Conservation (phyloP, 164 flowering plant species). For the grape (Vitis vinifera) region ASM3070453v1 NC_081813.1:11434001-11434500, state of each 20-base stretch:
- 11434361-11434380: conserved; percentile 20
- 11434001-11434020: no score
- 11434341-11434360: conserved; percentile 21
- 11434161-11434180: conserved; percentile 56
- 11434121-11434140: conserved; percentile 78
- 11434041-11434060: not conserved
- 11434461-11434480: not conserved
- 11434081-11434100: conserved; percentile 54
- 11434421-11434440: conserved; percentile 22
- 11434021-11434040: no score
- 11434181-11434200: no score
- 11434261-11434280: conserved; percentile 58
- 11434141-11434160: conserved; percentile 55
- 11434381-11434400: conserved; percentile 28
- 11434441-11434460: conserved; percentile 15
- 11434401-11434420: conserved; percentile 20
- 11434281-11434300: conserved; percentile 89
- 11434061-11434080: not conserved
- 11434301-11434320: conserved; percentile 85
- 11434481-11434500: conserved; percentile 59
- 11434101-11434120: conserved; percentile 55
- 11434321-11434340: conserved; percentile 56
- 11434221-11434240: not conserved
- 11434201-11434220: conserved; percentile 2
- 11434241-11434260: not conserved